Conservation (phyloP, 2,329 filamentous ascomycete genomes). For the Fusarium sublunatum region DNA sequence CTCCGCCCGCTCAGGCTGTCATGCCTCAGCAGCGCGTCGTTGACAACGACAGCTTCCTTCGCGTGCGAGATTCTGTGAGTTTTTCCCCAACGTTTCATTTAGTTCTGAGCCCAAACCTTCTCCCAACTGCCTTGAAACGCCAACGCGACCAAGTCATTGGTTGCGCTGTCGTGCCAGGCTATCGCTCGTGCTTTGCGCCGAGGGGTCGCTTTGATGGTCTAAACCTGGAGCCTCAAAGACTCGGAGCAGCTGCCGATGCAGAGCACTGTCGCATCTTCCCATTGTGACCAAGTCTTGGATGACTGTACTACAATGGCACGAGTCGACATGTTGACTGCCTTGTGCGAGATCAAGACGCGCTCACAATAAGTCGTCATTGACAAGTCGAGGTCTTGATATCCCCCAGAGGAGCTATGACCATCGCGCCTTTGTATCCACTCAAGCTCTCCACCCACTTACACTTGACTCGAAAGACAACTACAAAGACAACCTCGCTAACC, state of each 20-base stretch:
- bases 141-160: neutral
- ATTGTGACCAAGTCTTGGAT: neutral
- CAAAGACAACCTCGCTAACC: conserved; percentile 51
- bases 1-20: conserved; percentile 33
- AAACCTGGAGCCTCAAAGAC: neutral
- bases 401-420: conserved; percentile 39
- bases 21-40: conserved; percentile 57
- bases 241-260: neutral
- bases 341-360: conserved; percentile 24
- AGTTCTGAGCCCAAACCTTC: conserved; percentile 1
- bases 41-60: conserved; percentile 80
- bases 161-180: neutral
- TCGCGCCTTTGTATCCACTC: conserved; percentile 19
- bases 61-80: conserved; percentile 85
- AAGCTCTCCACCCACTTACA: conserved; percentile 27
- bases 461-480: neutral
- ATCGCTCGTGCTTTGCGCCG: neutral
- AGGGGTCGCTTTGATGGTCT: neutral
- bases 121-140: neutral
- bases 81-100: conserved; percentile 20
- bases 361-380: conserved; percentile 27
- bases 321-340: neutral
- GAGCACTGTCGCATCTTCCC: neutral
- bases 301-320: neutral
- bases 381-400: conserved; percentile 13